Evolutionary conservation across 1,139 yeast genomes (phyloP).

Genomic region (Saccharomyces hybrid): DNA sequence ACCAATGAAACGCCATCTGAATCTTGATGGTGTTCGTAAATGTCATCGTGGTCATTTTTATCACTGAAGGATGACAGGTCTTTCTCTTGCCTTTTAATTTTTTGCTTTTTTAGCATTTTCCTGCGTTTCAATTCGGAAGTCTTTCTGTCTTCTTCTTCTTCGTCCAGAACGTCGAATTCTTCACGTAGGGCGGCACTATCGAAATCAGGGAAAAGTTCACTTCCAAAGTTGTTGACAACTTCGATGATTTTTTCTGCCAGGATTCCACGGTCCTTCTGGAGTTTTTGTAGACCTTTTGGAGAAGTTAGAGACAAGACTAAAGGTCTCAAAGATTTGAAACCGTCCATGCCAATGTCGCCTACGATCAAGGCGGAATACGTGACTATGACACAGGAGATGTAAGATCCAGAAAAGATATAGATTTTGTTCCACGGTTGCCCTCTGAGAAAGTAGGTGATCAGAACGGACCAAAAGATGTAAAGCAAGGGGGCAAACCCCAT

Average conservation of each 20-base stretch:
- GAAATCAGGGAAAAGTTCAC: slow-evolving; percentile 54
- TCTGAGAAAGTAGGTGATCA: slow-evolving; percentile 42
- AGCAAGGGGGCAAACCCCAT: slow-evolving; percentile 84
- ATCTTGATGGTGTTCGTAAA: slow-evolving; percentile 12
- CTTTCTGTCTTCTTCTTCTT: slow-evolving; percentile 22
- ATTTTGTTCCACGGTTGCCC: slow-evolving; percentile 20
- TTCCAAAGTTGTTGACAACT: slow-evolving; percentile 54
- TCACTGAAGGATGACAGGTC: slow-evolving; percentile 1
- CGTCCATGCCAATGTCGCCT: slow-evolving; percentile 91
- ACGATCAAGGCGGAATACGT: slow-evolving; percentile 82
- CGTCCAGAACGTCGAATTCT: slow-evolving; percentile 14
- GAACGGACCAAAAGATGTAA: slow-evolving; percentile 67
- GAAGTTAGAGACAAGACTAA: slow-evolving; percentile 63
- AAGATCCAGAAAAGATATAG: slow-evolving; percentile 29
- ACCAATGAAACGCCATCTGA: slow-evolving; percentile 30
- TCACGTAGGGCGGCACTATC: slow-evolving; percentile 25
- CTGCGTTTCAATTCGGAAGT: slow-evolving; percentile 28
- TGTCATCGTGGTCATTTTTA: slow-evolving; percentile 6
- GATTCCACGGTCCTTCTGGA: slow-evolving; percentile 42
- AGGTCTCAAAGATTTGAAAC: slow-evolving; percentile 76
- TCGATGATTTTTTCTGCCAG: slow-evolving; percentile 43
- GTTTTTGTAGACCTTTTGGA: slow-evolving; percentile 37
- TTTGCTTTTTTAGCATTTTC: slow-evolving; percentile 22
- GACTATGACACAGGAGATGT: slow-evolving; percentile 46
- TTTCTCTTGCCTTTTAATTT: slow-evolving; percentile 6